Evolutionary conservation across 768 basidiomycete species (phyloP).

Genomic region (Leccinum uliginosum): DNA sequence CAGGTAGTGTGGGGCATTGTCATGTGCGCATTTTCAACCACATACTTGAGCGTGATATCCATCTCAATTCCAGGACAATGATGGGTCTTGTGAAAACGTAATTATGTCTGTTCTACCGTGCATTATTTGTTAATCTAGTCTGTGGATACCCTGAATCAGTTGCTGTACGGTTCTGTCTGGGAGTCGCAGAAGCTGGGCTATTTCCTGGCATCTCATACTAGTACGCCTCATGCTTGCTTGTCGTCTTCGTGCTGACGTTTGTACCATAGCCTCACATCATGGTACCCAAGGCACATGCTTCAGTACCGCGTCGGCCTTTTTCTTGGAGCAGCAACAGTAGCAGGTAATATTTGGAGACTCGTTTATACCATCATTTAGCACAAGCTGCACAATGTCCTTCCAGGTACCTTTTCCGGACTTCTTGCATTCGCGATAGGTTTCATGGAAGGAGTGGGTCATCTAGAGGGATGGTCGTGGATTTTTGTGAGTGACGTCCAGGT

Average conservation of each 20-base stretch:
- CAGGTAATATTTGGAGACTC: slow-evolving; percentile 30
- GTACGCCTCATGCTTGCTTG: slow-evolving; percentile 31
- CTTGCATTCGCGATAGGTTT: slow-evolving; percentile 53
- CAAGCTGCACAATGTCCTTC: no score
- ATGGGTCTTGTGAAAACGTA: slow-evolving; percentile 70
- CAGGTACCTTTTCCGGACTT: slow-evolving; percentile 54
- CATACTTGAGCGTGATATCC: not conserved
- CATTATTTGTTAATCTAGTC: not conserved
- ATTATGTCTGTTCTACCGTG: not conserved
- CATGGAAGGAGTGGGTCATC: slow-evolving; percentile 43
- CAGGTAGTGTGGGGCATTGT: slow-evolving; percentile 63
- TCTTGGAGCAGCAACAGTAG: slow-evolving; percentile 60
- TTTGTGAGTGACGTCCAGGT: slow-evolving; percentile 41
- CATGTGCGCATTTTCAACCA: slow-evolving; percentile 36
- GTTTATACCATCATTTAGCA: not conserved
- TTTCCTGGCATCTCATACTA: slow-evolving; percentile 76
- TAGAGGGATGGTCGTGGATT: slow-evolving; percentile 65
- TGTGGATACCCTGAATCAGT: slow-evolving; percentile 58
- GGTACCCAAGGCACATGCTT: slow-evolving; percentile 63
- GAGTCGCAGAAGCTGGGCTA: slow-evolving; percentile 64
- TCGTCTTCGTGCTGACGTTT: not conserved
- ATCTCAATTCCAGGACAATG: slow-evolving; percentile 39
- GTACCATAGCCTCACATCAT: slow-evolving; percentile 49
- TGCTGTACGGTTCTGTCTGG: slow-evolving; percentile 53
- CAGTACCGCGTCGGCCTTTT: slow-evolving; percentile 61